phyloP scores from a whole-genome alignment of 345 rosid genomes.

The Cardamine resedifolia region DNA sequence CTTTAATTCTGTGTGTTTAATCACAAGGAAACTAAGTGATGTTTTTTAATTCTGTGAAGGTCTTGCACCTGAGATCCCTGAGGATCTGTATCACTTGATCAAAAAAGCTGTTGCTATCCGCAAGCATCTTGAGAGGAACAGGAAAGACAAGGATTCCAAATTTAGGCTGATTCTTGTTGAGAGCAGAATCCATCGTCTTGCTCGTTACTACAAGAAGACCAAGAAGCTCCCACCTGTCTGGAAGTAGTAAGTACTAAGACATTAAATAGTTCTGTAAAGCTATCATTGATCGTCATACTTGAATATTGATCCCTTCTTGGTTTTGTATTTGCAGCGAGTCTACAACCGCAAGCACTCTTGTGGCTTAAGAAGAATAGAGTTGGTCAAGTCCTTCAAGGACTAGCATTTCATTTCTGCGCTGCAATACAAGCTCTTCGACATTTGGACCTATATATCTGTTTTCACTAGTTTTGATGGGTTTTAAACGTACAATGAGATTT shows the following conservation, averaged over 20 bases:
- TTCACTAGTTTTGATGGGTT: conserved; percentile 19
- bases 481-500: conserved; percentile 13
- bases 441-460: conserved; percentile 3
- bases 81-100: conserved; percentile 85
- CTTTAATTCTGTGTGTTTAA: no score
- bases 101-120: conserved; percentile 93
- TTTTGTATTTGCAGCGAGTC: conserved; percentile 50
- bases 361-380: conserved; percentile 42
- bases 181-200: conserved; percentile 92
- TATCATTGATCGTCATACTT: background rate
- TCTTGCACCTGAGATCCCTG: conserved; percentile 92
- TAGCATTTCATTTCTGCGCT: conserved; percentile 5
- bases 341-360: conserved; percentile 67
- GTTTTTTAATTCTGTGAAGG: conserved; percentile 30
- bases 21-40: no score
- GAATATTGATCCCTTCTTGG: background rate
- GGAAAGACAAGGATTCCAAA: conserved; percentile 94
- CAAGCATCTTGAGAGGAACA: conserved; percentile 95
- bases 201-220: conserved; percentile 95
- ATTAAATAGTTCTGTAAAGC: background rate
- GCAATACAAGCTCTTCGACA: background rate
- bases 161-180: conserved; percentile 88
- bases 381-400: background rate
- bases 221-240: conserved; percentile 95
- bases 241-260: conserved; percentile 62